phyloP scores from a whole-genome alignment of 805 yeast species.

The Saturnispora halmiae region DNA sequence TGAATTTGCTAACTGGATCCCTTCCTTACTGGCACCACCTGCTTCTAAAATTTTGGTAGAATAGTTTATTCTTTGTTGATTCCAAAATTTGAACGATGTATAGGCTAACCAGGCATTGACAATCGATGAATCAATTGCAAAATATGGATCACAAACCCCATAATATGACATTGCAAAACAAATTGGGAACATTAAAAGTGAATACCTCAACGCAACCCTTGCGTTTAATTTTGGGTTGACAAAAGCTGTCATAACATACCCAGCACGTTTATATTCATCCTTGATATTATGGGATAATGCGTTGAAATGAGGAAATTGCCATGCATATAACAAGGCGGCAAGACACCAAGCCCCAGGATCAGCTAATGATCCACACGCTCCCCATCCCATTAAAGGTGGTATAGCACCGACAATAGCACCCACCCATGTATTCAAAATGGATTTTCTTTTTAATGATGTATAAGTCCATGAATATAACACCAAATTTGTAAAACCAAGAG shows the following conservation, averaged over 20 bases:
- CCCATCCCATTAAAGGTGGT: conserved; percentile 99
- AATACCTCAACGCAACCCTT: conserved; percentile 83
- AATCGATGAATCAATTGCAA: conserved; percentile 70
- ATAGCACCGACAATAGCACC: conserved; percentile 99
- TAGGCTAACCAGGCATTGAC: conserved; percentile 81
- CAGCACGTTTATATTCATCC: conserved; percentile 83
- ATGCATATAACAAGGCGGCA: conserved; percentile 82
- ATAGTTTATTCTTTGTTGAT: conserved; percentile 62
- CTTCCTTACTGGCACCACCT: conserved; percentile 44
- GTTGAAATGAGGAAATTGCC: conserved; percentile 99
- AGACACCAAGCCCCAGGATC: conserved; percentile 95
- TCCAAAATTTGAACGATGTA: conserved; percentile 77
- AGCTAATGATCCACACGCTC: conserved; percentile 67
- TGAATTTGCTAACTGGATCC: conserved; percentile 47
- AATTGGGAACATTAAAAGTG: conserved; percentile 87
- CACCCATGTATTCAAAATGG: conserved; percentile 92
- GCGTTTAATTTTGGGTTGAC: conserved; percentile 89
- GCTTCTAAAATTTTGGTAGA: conserved; percentile 26
- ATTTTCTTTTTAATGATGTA: conserved; percentile 78
- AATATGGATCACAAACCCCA: conserved; percentile 74
- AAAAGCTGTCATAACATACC: conserved; percentile 96
- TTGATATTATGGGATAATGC: conserved; percentile 81
- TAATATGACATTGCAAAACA: conserved; percentile 75
- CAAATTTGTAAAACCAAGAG: conserved; percentile 73
- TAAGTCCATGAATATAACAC: conserved; percentile 81